These are phyloP conservation scores for Kodamaea fukazawae DNA, from an alignment of 805 yeast genomes.

Conservation along the genomic window DNA sequence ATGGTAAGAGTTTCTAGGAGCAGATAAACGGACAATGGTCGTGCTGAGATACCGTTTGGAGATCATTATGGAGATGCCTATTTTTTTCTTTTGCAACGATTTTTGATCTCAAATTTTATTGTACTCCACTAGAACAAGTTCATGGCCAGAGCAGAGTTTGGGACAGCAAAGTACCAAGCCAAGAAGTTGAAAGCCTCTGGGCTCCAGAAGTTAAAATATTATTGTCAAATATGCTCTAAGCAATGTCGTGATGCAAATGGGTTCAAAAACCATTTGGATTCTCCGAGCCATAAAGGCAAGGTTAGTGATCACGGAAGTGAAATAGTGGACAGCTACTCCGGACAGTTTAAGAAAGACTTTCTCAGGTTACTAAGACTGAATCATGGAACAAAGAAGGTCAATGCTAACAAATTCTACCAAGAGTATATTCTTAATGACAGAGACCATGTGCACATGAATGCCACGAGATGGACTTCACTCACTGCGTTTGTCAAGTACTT, in stretches of 20 bases:
- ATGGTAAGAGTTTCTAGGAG: constrained; percentile 31
- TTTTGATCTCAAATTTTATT: too few species aligned
- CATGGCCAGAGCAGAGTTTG: constrained; percentile 38
- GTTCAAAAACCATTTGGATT: constrained; percentile 79
- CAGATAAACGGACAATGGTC: constrained; percentile 6
- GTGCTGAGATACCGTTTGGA: constrained; percentile 1
- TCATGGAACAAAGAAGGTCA: constrained; percentile 80
- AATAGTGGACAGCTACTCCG: constrained; percentile 58
- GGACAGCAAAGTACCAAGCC: constrained; percentile 61
- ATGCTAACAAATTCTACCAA: constrained; percentile 85
- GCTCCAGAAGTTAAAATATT: constrained; percentile 78
- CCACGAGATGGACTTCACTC: constrained; percentile 76
- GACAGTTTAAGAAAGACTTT: constrained; percentile 62
- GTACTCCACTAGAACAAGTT: too few species aligned
- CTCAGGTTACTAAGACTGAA: constrained; percentile 55
- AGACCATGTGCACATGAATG: constrained; percentile 86
- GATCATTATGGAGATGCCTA: not conserved
- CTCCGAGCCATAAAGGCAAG: constrained; percentile 72
- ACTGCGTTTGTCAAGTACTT: constrained; percentile 65
- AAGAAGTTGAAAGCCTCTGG: constrained; percentile 81
- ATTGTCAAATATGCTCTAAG: constrained; percentile 87
- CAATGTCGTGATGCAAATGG: constrained; percentile 98
- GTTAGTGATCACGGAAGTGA: constrained; percentile 41
- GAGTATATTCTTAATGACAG: constrained; percentile 75
- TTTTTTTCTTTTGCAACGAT: not conserved